These are phyloP conservation scores for Penicillium canariense DNA, from an alignment of 495 filamentous ascomycete genomes.

Conservation along the genomic window DNA sequence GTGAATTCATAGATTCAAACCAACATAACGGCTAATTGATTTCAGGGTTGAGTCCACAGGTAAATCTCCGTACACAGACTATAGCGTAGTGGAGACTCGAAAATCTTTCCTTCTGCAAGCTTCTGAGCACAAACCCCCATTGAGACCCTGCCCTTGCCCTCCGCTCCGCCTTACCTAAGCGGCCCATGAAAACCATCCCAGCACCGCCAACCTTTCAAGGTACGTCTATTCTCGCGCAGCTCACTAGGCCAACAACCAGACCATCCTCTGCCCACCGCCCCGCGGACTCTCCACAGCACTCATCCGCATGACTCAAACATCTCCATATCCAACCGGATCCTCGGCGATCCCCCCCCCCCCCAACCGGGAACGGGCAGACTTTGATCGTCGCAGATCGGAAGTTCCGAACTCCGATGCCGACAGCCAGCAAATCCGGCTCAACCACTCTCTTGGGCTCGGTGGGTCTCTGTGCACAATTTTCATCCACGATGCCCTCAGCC, in stretches of 20 bases:
- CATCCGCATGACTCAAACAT: not conserved
- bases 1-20: too few species aligned
- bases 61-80: not conserved
- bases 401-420: conserved; percentile 1
- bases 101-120: not conserved
- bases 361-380: not conserved
- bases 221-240: too few species aligned
- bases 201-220: too few species aligned
- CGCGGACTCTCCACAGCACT: not conserved
- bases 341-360: not conserved
- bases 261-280: not conserved
- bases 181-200: not conserved
- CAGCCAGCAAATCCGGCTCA: not conserved
- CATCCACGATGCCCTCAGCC: not conserved
- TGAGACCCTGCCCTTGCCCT: not conserved
- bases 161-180: not conserved
- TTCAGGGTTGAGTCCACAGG: too few species aligned
- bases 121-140: not conserved
- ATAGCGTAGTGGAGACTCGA: not conserved
- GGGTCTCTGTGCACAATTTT: not conserved
- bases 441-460: not conserved
- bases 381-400: not conserved
- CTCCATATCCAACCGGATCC: not conserved
- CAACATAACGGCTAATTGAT: too few species aligned
- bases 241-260: too few species aligned